Evolutionary conservation across 495 filamentous ascomycete genomes (phyloP), one percentile per base, ranked within the genome.

Genomic region (Mytilinidion resinicola): DNA sequence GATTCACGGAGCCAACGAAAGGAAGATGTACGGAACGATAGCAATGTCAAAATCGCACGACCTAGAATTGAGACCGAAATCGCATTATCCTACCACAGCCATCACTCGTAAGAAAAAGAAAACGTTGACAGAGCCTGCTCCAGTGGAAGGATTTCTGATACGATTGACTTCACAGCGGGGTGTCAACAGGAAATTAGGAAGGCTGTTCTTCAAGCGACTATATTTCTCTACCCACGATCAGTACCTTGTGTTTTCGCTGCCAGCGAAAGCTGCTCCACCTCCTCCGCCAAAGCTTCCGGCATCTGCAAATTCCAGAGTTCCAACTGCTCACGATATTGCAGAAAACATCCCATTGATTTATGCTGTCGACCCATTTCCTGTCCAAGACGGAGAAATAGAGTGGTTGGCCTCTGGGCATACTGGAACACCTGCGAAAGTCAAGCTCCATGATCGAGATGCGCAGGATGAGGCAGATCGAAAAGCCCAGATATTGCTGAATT

Each of bases 41-140:
- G 86, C 81, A 20, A 89, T 90, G 86, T 74, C 82, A 61, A 81
- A 77, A 42, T 85, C 86, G 0, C 86, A 90, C 67, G 86, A 89
- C 30, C 81, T 90, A 38, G 86, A 90, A 68, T 70, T 90, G 37
- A 77, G 86, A 15, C 86, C 86, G 9, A 86, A 86, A 59, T 70
- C 79, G 46, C 86, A 90, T 65, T 90, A 88, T 60, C 77, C 82
- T 8, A 85, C 84, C n/a, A 69, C 65, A 9, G 72, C 76, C 1
- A 75, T 71, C 25, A 67, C 64, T 64, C 48, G 57, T 36, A 54
- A 66, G 58, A 51, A 73, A 68, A 17, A 66, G 64, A 61, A 74
- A 74, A 63, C 72, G 69, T 37, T 77, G 9, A 64, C 62, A 33
- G 86, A 90, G 63, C 86, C 86, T 33, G 60, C 77, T 8, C 86